phyloP scores from a whole-genome alignment of 1,139 yeast genomes.

The Candida tunisiensis region DNA sequence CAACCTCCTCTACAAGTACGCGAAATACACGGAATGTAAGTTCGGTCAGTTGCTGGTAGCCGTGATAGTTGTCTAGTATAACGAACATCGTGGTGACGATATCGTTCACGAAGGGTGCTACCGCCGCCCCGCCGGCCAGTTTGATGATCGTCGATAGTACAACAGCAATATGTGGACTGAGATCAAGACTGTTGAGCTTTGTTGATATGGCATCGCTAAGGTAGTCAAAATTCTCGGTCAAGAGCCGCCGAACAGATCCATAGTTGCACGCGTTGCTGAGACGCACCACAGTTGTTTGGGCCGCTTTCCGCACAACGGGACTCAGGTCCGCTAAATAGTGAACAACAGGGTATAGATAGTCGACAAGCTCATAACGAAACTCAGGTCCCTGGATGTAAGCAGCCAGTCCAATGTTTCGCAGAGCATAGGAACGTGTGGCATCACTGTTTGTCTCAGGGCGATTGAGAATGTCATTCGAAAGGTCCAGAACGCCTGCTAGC shows the following conservation, averaged over 20 bases:
- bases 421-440: conserved; percentile 12
- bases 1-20: conserved; percentile 35
- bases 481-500: conserved; percentile 7
- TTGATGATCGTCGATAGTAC: conserved; percentile 49
- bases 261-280: conserved; percentile 40
- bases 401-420: conserved; percentile 26
- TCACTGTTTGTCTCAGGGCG: conserved; percentile 2
- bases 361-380: conserved; percentile 34
- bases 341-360: conserved; percentile 36
- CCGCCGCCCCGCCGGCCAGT: conserved; percentile 50
- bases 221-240: conserved; percentile 63
- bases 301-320: conserved; percentile 25
- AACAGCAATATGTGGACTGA: conserved; percentile 61
- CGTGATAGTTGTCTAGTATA: conserved; percentile 69
- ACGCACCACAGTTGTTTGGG: conserved; percentile 26
- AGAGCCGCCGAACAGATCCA: conserved; percentile 36
- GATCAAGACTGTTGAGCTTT: conserved; percentile 44
- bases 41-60: conserved; percentile 52
- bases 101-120: conserved; percentile 56
- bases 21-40: conserved; percentile 62
- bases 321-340: conserved; percentile 35
- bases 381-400: conserved; percentile 23
- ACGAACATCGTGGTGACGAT: conserved; percentile 58
- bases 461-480: conserved; percentile 6
- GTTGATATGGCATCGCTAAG: conserved; percentile 59